A percentile compares a stretch with the other conserved stretches of the same genome.
phyloP scores from a whole-genome alignment of 192 early-diverging fungal species.

The Linnemannia elongata region DNA sequence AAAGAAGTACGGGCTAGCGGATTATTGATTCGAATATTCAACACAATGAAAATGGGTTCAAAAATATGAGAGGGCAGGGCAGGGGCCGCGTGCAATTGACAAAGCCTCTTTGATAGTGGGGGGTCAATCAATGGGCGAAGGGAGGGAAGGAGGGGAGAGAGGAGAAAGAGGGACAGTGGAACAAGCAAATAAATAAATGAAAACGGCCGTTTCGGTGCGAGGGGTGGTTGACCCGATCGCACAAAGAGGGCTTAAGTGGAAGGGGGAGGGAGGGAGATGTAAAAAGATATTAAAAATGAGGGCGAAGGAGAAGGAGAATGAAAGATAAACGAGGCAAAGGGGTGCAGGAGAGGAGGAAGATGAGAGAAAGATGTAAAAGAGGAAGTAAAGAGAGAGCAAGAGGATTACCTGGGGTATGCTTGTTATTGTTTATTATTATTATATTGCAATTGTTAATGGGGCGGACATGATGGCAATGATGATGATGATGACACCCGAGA shows the following conservation, averaged over 20 bases:
- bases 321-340: background rate
- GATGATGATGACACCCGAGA: background rate
- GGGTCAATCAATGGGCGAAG: background rate
- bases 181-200: background rate
- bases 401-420: background rate
- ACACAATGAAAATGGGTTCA: background rate
- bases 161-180: background rate
- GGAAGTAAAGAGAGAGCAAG: background rate
- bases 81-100: background rate
- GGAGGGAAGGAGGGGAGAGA: background rate
- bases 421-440: too few species aligned
- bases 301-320: background rate
- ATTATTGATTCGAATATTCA: background rate
- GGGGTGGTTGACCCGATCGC: background rate
- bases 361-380: background rate
- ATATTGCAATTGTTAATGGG: background rate
- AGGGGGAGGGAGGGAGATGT: background rate
- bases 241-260: background rate
- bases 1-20: background rate
- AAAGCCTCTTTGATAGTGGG: too few species aligned
- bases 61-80: background rate
- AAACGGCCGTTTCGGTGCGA: background rate
- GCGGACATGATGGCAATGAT: background rate
- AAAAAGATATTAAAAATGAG: conserved; percentile 3
- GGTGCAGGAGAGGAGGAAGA: background rate